Base-by-base conservation (phyloP, 108 stramenopile genomes). In the Fragilaria crotonensis region DNA sequence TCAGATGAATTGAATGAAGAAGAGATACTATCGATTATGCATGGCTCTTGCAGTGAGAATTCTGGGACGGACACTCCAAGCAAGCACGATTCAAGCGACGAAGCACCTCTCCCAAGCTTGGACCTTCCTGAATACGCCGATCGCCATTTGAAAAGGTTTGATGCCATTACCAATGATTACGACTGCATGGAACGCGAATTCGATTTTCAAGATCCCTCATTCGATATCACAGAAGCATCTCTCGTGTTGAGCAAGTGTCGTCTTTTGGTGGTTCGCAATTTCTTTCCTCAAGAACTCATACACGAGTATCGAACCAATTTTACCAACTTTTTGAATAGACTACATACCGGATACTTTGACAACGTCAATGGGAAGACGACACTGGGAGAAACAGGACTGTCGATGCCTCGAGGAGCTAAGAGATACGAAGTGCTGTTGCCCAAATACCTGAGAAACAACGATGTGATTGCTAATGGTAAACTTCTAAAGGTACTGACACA, bases 151-250 rank as follows among this genome's bases (percentile, higher is more conserved):
- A 52, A 29, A 27, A 30, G 33, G 25, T n/a, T 70, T 2, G 17
- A 50, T 14, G 41, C 50, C 21, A 58, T 51, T 19, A 19, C 59
- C 22, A 18, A 55, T 23, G 63, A 64, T 30, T 44, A 48, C 0
- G 69, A 70, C 33, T 70, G 69, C 26, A 49, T 70, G 48, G 2
- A 32, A 11, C 46, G 61, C 5, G 62, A 63, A 19, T 56, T 70
- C 20, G 63, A 70, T 46, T 62, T 26, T 44, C 53, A 36, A 25
- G 52, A 44, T 5, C 36, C 25, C 5, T 33, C 36, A 3, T 64
- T 56, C 26, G 69, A 70, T 30, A 4, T 33, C 11, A 33, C 52
- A n/a, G 25, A 55, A 21, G 63, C 45, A 5, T 32, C 32, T 2
- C 5, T 1, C 4, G 49, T 57, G 5, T 33, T 64, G 20, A 30